A percentile compares a stretch with the other conserved stretches of the same genome.
phyloP scores from a whole-genome alignment of 805 yeast species.

The Kodamaea kaohsiungensis region DNA sequence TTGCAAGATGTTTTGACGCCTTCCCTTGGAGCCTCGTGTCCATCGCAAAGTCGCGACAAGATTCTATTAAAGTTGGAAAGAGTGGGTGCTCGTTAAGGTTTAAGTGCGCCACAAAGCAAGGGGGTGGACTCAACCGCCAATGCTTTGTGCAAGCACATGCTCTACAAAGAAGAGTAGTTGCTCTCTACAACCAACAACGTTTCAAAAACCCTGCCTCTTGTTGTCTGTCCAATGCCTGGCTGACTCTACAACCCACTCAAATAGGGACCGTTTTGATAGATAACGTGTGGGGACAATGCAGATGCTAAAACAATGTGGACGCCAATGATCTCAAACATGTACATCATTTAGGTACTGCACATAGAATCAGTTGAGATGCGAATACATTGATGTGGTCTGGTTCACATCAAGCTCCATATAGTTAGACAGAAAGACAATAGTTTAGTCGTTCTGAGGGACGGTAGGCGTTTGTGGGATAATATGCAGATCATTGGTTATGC shows the following conservation, averaged over 20 bases:
- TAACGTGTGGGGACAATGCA: conserved; percentile 4
- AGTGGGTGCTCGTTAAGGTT: not conserved
- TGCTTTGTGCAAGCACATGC: not conserved
- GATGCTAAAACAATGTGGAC: not conserved
- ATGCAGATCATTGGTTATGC: not conserved
- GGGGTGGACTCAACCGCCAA: not conserved
- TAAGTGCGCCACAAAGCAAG: not conserved
- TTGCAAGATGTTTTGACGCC: too few relatives aligned
- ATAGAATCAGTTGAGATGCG: not conserved
- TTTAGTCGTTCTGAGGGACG: not conserved
- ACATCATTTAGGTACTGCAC: not conserved
- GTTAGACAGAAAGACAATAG: not conserved
- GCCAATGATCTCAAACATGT: conserved; percentile 3
- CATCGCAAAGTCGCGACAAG: not conserved
- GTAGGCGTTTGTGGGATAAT: too few relatives aligned
- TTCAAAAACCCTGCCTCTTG: not conserved
- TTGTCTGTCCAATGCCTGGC: not conserved
- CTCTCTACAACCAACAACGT: not conserved
- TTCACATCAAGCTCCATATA: not conserved
- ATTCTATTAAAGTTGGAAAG: not conserved
- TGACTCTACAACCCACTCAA: not conserved
- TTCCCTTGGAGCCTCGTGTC: not conserved
- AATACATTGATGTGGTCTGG: not conserved
- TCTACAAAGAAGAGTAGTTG: not conserved
- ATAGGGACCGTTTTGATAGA: not conserved